These are phyloP conservation scores for Butyriboletus appendiculatus DNA, from an alignment of 1,284 basidiomycete genomes.

Conservation along the genomic window DNA sequence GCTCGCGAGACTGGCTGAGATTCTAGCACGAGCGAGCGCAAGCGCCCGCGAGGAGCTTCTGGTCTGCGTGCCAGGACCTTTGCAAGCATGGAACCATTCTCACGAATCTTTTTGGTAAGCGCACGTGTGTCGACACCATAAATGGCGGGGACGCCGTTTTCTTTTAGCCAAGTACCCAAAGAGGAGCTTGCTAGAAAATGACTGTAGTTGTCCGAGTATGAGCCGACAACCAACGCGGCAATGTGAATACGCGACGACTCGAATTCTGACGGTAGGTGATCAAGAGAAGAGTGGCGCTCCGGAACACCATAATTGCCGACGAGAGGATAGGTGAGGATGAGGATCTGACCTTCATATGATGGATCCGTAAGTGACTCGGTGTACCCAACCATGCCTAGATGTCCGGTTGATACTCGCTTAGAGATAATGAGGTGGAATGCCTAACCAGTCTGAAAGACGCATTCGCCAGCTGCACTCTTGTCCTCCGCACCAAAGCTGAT, in stretches of 20 bases:
- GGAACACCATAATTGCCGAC: slow-evolving; percentile 99
- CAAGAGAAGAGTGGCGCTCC: slow-evolving; percentile 55
- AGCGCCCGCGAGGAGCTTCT: slow-evolving; percentile 40
- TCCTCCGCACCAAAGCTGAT: slow-evolving; percentile 92
- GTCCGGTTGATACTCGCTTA: slow-evolving; percentile 10
- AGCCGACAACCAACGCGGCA: slow-evolving; percentile 89
- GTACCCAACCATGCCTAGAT: slow-evolving; percentile 96
- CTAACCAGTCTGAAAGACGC: slow-evolving; percentile 99
- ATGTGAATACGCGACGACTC: slow-evolving; percentile 96
- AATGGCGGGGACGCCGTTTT: slow-evolving; percentile 93
- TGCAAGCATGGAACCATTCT: slow-evolving; percentile 92
- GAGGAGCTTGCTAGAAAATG: slow-evolving; percentile 94
- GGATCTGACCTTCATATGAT: slow-evolving; percentile 98
- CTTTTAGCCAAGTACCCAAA: slow-evolving; percentile 92
- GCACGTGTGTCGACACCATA: slow-evolving; percentile 97
- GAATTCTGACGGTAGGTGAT: slow-evolving; percentile 78
- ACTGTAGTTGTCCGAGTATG: slow-evolving; percentile 94
- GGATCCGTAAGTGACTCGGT: slow-evolving; percentile 99
- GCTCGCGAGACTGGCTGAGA: slow-evolving; percentile 50
- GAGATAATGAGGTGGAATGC: slow-evolving; percentile 17
- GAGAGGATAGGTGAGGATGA: slow-evolving; percentile 96
- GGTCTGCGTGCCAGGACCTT: slow-evolving; percentile 70
- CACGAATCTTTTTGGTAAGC: slow-evolving; percentile 94
- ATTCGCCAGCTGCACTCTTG: slow-evolving; percentile 95
- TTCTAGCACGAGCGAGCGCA: slow-evolving; percentile 34